These are phyloP conservation scores for Candida arabinofermentans DNA, from an alignment of 805 yeast genomes.

Conservation along the genomic window DNA sequence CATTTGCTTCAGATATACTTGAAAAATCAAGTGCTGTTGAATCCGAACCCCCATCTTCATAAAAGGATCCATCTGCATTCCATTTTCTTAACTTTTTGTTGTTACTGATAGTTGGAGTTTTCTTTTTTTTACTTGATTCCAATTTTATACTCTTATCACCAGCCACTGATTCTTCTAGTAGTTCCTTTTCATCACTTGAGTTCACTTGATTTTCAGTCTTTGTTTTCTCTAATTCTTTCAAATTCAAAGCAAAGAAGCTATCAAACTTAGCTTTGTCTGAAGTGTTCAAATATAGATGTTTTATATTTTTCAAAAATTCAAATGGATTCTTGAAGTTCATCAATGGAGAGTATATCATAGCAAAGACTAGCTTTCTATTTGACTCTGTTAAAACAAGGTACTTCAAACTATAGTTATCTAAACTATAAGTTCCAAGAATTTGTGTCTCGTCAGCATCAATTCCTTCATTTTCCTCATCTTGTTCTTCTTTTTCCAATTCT, in stretches of 20 bases:
- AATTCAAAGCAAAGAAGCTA: conserved; percentile 38
- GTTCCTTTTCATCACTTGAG: conserved; percentile 3
- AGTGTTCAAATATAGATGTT: conserved; percentile 21
- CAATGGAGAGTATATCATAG: conserved; percentile 39
- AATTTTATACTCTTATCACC: background rate
- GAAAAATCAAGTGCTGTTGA: conserved; percentile 55
- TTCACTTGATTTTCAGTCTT: conserved; percentile 6
- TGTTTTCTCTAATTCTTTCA: conserved; percentile 25
- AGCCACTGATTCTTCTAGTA: background rate
- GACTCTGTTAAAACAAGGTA: conserved; percentile 38
- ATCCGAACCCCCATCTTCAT: conserved; percentile 38
- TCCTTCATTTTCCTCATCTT: conserved; percentile 20
- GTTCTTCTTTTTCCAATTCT: conserved; percentile 15
- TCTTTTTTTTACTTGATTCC: conserved; percentile 8
- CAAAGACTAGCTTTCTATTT: conserved; percentile 33
- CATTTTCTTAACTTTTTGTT: conserved; percentile 54
- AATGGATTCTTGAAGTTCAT: conserved; percentile 27
- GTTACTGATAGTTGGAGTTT: conserved; percentile 9
- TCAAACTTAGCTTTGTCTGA: conserved; percentile 30
- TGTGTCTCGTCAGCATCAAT: conserved; percentile 21
- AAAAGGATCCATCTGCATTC: conserved; percentile 59
- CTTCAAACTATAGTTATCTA: conserved; percentile 42
- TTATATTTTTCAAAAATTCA: conserved; percentile 25
- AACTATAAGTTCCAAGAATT: conserved; percentile 27
- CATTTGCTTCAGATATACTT: conserved; percentile 16